Evolutionary conservation across 257 asterid species (phyloP), one percentile per base, ranked within the genome.

Genomic region (Solanum pennellii): DNA sequence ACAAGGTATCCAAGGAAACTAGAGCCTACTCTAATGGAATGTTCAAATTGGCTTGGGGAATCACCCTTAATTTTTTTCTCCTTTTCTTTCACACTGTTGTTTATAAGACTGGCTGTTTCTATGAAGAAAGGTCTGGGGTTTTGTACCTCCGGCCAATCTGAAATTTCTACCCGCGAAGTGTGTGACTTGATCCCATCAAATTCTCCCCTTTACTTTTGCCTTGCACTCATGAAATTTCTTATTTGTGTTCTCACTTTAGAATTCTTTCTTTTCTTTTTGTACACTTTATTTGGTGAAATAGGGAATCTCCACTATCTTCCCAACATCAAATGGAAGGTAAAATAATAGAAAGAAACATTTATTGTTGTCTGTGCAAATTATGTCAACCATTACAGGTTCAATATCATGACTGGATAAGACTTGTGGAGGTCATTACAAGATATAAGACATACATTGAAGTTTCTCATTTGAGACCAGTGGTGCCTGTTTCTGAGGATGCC

Each of bases 361-460:
- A 15, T 83, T 68, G 69, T 71, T 80, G 42, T 80, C 20, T 80
- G 68, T 47, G 37, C 68, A 47, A 47, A 80, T 29, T 47, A 80
- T 80, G 42, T 80, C 37, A 47, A 80, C 87, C 89, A 42, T 91
- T 89, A 77, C 95, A 97, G 99, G 95, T 95, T 82, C 99, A 97
- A 89, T 96, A 97, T 93, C 98, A 97, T 91, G 99, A 97, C 80
- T 97, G 99, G 99, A 97, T 97, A 89, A 94, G 95, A 91, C 98
- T 97, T 91, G 86, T 96, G 99, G 99, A 97, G 94, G 96, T 92
- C 89, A 93, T 97, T 92, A 93, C 99, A 69, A 93, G 95, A 71
- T 94, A 95, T 88, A 95, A 93, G 90, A 90, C 92, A 71, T 92
- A 91, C 84, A 94, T 96, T 33, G 99, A 97, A 89, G 92, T 94